Evolutionary conservation across 805 yeast genomes (phyloP).

Genomic region (Metschnikowia colocasiae): DNA sequence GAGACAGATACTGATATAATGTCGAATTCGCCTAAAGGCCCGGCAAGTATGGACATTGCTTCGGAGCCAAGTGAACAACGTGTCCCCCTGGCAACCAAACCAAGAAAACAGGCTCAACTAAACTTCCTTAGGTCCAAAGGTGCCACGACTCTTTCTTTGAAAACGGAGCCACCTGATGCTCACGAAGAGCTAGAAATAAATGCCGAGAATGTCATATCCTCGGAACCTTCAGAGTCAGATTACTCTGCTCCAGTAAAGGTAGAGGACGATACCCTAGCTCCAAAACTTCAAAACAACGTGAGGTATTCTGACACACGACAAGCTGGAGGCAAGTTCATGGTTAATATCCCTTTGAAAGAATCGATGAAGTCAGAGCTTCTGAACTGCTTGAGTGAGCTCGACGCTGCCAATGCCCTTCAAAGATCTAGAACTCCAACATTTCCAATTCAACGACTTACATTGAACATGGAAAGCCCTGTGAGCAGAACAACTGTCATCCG

Average conservation of each 20-base stretch:
- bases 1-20: background rate
- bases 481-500: conserved; percentile 32
- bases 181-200: background rate
- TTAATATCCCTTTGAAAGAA: background rate
- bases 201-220: background rate
- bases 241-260: background rate
- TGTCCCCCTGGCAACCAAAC: background rate
- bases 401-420: conserved; percentile 2
- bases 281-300: conserved; percentile 1
- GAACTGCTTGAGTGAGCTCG: conserved; percentile 1
- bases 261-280: background rate
- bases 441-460: background rate
- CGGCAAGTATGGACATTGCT: background rate
- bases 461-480: conserved; percentile 1
- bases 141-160: conserved; percentile 1
- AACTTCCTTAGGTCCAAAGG: conserved; percentile 9
- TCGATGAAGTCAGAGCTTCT: conserved; percentile 1
- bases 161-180: background rate
- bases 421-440: conserved; percentile 1
- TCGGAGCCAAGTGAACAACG: background rate
- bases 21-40: background rate
- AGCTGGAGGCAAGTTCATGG: conserved; percentile 3
- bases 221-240: background rate
- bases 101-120: conserved; percentile 18
- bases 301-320: background rate